Percentiles rank a stretch among this genome's conserved stretches.
phyloP scores from a whole-genome alignment of 2,329 filamentous ascomycete genomes.

The Ceratocystis huliohia region DNA sequence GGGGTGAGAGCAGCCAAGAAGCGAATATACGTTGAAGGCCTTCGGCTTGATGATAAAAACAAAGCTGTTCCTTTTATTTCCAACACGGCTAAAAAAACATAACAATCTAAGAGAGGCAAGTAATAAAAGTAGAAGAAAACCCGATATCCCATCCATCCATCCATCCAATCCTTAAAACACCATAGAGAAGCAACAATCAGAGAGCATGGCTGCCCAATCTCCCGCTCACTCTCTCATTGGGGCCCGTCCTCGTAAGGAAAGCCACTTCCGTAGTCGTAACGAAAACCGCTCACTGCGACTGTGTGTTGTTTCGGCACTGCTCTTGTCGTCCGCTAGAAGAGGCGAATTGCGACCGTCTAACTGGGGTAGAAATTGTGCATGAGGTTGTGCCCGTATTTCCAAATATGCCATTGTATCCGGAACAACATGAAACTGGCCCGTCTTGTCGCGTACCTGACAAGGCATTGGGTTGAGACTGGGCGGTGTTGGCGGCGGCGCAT shows the following conservation, averaged over 20 bases:
- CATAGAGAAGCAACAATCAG: not conserved
- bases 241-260: not conserved
- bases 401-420: conserved; percentile 13
- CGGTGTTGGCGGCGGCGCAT: conserved; percentile 10
- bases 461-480: conserved; percentile 13
- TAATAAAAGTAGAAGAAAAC: not conserved
- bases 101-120: not conserved
- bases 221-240: not conserved
- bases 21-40: not conserved
- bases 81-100: not conserved
- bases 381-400: conserved; percentile 13
- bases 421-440: conserved; percentile 18
- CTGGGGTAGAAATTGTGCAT: not conserved
- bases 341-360: not conserved
- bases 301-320: not conserved
- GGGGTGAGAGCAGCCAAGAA: not conserved
- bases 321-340: not conserved
- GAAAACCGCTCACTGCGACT: conserved; percentile 11
- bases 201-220: not conserved
- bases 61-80: not conserved
- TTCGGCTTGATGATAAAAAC: not conserved
- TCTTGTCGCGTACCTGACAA: conserved; percentile 13
- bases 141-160: not conserved
- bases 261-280: conserved; percentile 8
- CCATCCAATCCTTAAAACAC: not conserved